Base-by-base conservation (phyloP, 805 yeast species). In the Metschnikowia baotianmanensis region DNA sequence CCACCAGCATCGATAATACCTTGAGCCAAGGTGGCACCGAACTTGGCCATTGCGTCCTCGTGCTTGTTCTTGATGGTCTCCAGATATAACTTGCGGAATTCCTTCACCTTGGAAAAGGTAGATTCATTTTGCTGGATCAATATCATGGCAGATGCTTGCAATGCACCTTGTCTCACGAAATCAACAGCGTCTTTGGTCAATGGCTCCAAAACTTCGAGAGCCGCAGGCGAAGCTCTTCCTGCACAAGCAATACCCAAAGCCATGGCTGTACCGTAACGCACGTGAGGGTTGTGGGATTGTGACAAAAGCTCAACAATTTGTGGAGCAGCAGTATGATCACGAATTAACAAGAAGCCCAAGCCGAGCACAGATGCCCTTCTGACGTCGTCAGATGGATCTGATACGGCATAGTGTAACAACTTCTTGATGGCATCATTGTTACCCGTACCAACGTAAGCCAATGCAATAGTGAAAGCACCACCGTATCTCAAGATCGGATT, bases 1-100 rank as follows among this genome's bases (percentile, higher is more conserved):
- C 99, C 99, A 65, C 99, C 97, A 9, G 98, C 99, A 68, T 93
- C 97, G 61, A 93, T 82, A 49, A 93, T 91, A 63, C 99, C 99
- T 69, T 91, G 97, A 11, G 96, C 91, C 36, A 93, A 69, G 13
- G 97, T 87, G 22, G 98, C 97, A 60, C 99, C 99, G 66, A 91
- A 93, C 68, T 89, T 90, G 28, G 98, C 96, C 64, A 93, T 77
- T 3, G 96, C 96, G 65, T 91, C 99, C 65, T 91, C 97, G 55
- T 87, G 95, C 65, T 91, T 93, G 56, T 83, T 86, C 19, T 82
- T 70, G 42, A 91, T 77, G n/a, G 86, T 83, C 43, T 77, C 79
- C 34, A 89, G 83, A 50, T 84, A 80, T 34, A 76, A 74, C 56
- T 86, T 85, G 57, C 83, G 86, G 52, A 88, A 75, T 27, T 81